These are phyloP conservation scores for Penicillium crystallinum DNA, from an alignment of 495 filamentous ascomycete species.

Conservation along the genomic window DNA sequence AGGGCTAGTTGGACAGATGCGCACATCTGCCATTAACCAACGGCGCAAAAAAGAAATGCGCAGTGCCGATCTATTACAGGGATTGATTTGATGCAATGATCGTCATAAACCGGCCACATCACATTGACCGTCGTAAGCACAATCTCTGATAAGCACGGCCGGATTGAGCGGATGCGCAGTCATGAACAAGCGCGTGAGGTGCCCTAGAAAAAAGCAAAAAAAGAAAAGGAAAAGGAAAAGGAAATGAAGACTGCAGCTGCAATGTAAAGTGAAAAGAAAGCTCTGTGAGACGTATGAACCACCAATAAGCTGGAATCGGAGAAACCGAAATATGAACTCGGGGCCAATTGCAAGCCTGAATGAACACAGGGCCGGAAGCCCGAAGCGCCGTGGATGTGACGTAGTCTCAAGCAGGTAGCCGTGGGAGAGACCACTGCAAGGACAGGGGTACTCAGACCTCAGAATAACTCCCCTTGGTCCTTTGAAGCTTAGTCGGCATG, in stretches of 20 bases:
- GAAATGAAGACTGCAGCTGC: neutral
- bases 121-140: neutral
- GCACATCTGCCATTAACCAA: neutral
- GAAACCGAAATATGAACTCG: conserved; percentile 6
- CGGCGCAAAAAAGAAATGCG: neutral
- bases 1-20: neutral
- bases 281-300: conserved; percentile 3
- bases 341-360: conserved; percentile 10
- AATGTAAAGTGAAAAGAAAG: conserved; percentile 2
- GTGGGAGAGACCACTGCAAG: conserved; percentile 7
- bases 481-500: neutral
- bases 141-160: neutral
- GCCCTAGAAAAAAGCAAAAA: neutral
- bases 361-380: neutral
- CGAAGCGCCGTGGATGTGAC: conserved; percentile 12
- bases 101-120: neutral
- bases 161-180: conserved; percentile 4
- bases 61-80: neutral
- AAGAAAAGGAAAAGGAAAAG: no score
- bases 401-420: conserved; percentile 15
- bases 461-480: neutral
- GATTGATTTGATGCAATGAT: neutral
- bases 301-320: conserved; percentile 11
- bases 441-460: conserved; percentile 3
- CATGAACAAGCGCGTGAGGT: conserved; percentile 5